phyloP scores from a whole-genome alignment of 225 moss, liverwort and hornwort genomes.

The Sphagnum contortum region DNA sequence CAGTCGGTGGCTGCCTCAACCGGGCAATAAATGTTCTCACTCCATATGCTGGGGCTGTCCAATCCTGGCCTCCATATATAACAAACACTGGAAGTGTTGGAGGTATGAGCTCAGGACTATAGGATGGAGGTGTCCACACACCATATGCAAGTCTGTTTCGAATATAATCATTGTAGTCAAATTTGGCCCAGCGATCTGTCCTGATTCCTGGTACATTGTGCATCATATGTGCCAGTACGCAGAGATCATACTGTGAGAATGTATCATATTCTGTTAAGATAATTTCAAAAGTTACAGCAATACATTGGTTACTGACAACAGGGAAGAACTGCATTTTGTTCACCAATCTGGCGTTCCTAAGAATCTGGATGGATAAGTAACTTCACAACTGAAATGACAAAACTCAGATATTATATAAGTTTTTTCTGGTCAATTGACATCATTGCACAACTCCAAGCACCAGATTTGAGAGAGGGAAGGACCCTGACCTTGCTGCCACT shows the following conservation, averaged over 20 bases:
- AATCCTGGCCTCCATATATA: constrained; percentile 35
- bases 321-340: no score
- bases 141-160: constrained; percentile 24
- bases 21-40: constrained; percentile 8
- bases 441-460: no score
- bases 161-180: constrained; percentile 21
- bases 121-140: constrained; percentile 24
- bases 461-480: background rate
- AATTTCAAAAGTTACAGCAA: background rate
- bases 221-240: background rate
- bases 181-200: constrained; percentile 30
- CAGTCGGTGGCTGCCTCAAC: constrained; percentile 10
- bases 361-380: no score
- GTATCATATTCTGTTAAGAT: background rate
- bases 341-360: no score
- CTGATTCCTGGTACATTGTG: constrained; percentile 27
- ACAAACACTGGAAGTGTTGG: constrained; percentile 22
- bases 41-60: constrained; percentile 37
- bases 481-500: constrained; percentile 52
- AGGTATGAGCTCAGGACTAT: constrained; percentile 24
- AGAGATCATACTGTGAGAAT: background rate
- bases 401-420: no score
- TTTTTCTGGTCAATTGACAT: no score
- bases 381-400: no score
- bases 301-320: background rate